Evolutionary conservation across 192 early-diverging fungal genomes (phyloP).

Genomic region (Linnemannia elongata): DNA sequence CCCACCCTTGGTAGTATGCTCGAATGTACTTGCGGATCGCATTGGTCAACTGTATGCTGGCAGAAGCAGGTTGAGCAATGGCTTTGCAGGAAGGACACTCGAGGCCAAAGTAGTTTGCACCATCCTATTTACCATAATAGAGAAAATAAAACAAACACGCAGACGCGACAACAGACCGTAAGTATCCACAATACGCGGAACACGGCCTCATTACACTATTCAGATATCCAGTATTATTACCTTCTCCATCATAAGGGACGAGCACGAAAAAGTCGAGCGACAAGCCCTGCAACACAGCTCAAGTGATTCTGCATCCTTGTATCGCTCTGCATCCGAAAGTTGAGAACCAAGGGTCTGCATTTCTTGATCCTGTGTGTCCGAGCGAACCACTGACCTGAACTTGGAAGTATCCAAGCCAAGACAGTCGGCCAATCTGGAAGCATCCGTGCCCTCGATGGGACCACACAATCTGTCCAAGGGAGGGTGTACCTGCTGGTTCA

Average conservation of each 20-base stretch:
- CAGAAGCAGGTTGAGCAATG: slow-evolving; percentile 44
- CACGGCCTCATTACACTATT: not conserved
- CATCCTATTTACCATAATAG: slow-evolving; percentile 10
- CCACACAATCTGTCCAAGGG: slow-evolving; percentile 86
- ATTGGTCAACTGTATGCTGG: slow-evolving; percentile 74
- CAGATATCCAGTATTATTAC: not conserved
- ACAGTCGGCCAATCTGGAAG: slow-evolving; percentile 80
- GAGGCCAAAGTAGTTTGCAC: slow-evolving; percentile 23
- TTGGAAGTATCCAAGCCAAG: slow-evolving; percentile 84
- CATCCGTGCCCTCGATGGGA: slow-evolving; percentile 89
- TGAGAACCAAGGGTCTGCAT: slow-evolving; percentile 84
- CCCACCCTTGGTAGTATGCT: slow-evolving; percentile 79
- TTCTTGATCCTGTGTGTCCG: slow-evolving; percentile 56
- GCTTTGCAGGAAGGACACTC: slow-evolving; percentile 35
- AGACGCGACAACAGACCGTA: not conserved
- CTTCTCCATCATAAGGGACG: slow-evolving; percentile 17
- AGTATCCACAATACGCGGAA: not conserved
- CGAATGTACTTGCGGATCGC: slow-evolving; percentile 77
- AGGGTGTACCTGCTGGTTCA: slow-evolving; percentile 92
- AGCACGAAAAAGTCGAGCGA: slow-evolving; percentile 53
- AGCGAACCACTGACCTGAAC: slow-evolving; percentile 57
- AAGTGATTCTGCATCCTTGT: slow-evolving; percentile 80
- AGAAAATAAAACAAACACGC: not conserved
- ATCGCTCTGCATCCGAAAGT: slow-evolving; percentile 79
- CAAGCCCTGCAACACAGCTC: slow-evolving; percentile 73